Base-by-base conservation (phyloP, 345 rosid species). In the Anacardium occidentale region DNA sequence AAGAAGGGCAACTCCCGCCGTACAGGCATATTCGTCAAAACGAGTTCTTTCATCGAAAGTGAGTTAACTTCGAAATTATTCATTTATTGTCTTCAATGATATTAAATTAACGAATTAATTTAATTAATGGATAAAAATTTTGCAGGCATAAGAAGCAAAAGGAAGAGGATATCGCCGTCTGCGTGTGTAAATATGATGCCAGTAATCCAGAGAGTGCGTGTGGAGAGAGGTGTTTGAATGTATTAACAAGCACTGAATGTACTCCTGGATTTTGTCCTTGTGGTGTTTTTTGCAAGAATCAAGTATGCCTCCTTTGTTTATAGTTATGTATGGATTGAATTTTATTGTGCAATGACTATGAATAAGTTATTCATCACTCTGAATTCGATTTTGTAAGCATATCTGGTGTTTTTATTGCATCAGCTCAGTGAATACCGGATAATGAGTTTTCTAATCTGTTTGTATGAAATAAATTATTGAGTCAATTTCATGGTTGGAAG, bases 151-250 rank as follows among this genome's bases (percentile, higher is more conserved):
- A 79, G 88, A 92, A 86, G 79, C 97, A 92, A 83, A 89, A 87
- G 82, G 98, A 95, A 70, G 98, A 95, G 82, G 99, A 95, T 74
- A 88, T 91, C 71, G 91, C 97, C 34, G 81, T 89, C 47, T 95
- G 98, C 3, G 94, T 81, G 50, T 91, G 98, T 85, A 91, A 80
- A 81, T 85, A 84, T 74, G 85, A 88, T 85, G 81, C 77, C 18
- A 82, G 82, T 74, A 88, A 87, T 69, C 91, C 85, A 69, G 94
- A 87, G 55, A 91, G 90, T 81, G 85, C 97, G 0, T 95, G 98
- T 73, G 97, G 94, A 2, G 98, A 95, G 73, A 81, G 90, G 69
- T 95, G 99, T 77, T 77, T 86, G 83, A 95, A 95, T 83, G 86
- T 88, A 26, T 77, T 95, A 45, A 95, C 99, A 0, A 88, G 96